A percentile compares a stretch with the other conserved stretches of the same genome.
phyloP scores from a whole-genome alignment of 768 basidiomycete genomes.

The Xerocomus brunneocitrinus region DNA sequence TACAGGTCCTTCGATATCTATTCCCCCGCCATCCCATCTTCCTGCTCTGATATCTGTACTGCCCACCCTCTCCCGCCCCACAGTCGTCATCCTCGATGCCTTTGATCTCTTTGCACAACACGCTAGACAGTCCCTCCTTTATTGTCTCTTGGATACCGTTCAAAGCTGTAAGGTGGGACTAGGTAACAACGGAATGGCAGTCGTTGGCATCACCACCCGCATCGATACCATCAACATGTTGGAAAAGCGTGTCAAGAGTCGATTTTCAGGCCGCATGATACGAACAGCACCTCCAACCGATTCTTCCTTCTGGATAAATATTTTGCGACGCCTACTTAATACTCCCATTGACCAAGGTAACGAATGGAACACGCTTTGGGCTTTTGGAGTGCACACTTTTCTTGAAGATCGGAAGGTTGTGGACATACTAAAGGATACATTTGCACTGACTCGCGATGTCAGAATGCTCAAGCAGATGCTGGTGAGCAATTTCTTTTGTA shows the following conservation, averaged over 20 bases:
- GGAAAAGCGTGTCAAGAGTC: conserved; percentile 96
- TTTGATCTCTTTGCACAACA: conserved; percentile 94
- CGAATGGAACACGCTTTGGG: conserved; percentile 66
- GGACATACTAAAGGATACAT: conserved; percentile 52
- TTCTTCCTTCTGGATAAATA: conserved; percentile 44
- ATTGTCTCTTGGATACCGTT: conserved; percentile 91
- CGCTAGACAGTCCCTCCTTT: conserved; percentile 87
- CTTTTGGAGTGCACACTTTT: conserved; percentile 50
- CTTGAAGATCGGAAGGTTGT: conserved; percentile 44
- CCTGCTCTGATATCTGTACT: conserved; percentile 71
- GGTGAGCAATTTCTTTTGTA: conserved; percentile 39
- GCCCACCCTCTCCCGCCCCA: conserved; percentile 74
- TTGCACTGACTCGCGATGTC: conserved; percentile 56
- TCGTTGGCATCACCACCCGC: conserved; percentile 83
- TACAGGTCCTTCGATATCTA: conserved; percentile 27
- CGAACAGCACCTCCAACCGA: conserved; percentile 61
- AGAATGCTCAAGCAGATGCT: conserved; percentile 55
- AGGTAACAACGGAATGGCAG: conserved; percentile 65
- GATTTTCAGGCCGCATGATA: conserved; percentile 90
- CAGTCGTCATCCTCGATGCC: conserved; percentile 80
- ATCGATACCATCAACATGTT: conserved; percentile 84
- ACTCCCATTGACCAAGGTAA: conserved; percentile 20
- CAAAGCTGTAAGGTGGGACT: conserved; percentile 71
- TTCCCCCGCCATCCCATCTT: conserved; percentile 67
- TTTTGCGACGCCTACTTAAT: conserved; percentile 46